Conservation (phyloP, 495 filamentous ascomycete genomes). For the Neurospora sp. region DNA sequence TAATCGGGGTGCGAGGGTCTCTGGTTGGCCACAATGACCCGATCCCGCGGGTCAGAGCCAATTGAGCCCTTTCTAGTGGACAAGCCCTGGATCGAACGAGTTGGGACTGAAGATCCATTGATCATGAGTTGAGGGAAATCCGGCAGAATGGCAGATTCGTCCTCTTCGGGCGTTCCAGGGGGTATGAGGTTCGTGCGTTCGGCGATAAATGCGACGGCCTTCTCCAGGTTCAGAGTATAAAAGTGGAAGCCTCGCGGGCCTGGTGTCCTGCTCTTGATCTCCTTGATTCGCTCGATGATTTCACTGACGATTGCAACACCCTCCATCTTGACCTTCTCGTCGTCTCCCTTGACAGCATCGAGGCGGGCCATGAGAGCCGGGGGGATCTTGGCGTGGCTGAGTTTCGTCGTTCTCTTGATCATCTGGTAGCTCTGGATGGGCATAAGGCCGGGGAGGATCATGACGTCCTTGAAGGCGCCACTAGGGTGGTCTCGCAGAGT, state of each 20-base stretch:
- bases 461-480: constrained; percentile 75
- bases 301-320: constrained; percentile 64
- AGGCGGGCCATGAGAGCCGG: constrained; percentile 55
- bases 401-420: constrained; percentile 86
- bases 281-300: constrained; percentile 59
- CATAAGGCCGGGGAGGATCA: constrained; percentile 93
- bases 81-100: constrained; percentile 6
- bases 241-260: constrained; percentile 79
- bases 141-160: constrained; percentile 25
- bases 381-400: constrained; percentile 80
- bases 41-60: constrained; percentile 65
- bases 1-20: constrained; percentile 42
- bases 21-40: constrained; percentile 63
- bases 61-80: constrained; percentile 35
- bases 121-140: constrained; percentile 25
- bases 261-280: constrained; percentile 40
- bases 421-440: constrained; percentile 96
- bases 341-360: constrained; percentile 74
- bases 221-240: constrained; percentile 94
- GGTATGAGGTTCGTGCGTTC: constrained; percentile 80
- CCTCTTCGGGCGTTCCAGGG: constrained; percentile 32
- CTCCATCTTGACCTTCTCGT: constrained; percentile 77
- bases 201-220: constrained; percentile 86
- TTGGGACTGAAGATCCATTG: constrained; percentile 20
- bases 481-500: constrained; percentile 72